These are phyloP conservation scores for Geotrichum klebahnii DNA, from an alignment of 1,139 yeast species.

Conservation along the genomic window DNA sequence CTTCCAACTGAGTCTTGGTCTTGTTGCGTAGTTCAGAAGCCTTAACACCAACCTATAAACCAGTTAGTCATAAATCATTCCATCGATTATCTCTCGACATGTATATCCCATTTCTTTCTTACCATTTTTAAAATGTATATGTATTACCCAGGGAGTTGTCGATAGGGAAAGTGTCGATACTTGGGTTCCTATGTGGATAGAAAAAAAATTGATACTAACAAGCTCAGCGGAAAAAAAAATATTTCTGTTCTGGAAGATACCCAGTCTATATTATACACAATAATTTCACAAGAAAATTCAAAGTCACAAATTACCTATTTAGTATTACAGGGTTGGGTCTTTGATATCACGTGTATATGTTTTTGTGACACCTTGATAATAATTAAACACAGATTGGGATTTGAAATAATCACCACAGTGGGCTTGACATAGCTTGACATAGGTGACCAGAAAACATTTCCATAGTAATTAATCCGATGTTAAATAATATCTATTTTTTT, in stretches of 20 bases:
- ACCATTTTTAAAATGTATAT: conserved; percentile 13
- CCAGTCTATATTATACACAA: background rate
- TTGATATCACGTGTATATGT: no score
- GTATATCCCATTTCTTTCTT: background rate
- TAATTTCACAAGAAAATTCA: background rate
- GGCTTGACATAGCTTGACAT: no score
- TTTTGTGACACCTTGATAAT: no score
- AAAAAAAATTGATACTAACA: background rate
- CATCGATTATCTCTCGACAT: background rate
- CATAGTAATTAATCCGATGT: no score
- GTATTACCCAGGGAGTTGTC: conserved; percentile 6
- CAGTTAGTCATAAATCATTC: background rate
- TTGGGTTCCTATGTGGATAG: conserved; percentile 5
- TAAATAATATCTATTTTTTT: no score
- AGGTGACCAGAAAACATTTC: no score
- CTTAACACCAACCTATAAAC: conserved; percentile 74
- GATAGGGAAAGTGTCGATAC: conserved; percentile 7
- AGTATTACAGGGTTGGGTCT: no score
- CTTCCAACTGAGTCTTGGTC: conserved; percentile 94
- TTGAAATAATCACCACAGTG: no score
- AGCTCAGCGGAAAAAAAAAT: conserved; percentile 6
- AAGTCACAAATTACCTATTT: conserved; percentile 7
- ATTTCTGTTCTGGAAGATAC: background rate
- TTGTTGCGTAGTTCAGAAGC: conserved; percentile 96
- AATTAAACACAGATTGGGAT: no score